Evolutionary conservation across 495 filamentous ascomycete genomes (phyloP), one percentile per base, ranked within the genome.

Genomic region (Lophiostoma macrostomum): DNA sequence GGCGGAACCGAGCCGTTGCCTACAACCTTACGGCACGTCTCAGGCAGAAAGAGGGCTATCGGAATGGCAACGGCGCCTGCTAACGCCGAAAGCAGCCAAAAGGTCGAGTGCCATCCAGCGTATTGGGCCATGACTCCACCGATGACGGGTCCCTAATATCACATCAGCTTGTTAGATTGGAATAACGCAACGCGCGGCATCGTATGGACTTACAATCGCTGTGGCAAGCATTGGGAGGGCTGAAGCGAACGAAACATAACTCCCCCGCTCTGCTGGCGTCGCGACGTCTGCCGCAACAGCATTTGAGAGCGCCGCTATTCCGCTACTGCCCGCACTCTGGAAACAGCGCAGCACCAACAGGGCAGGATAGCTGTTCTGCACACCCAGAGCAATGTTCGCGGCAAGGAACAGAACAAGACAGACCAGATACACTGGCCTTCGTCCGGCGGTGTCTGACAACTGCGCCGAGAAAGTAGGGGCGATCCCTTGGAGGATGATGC

Each of bases 311-410:
- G 70, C 70, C 7, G 73, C 62, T 0, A 72, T 74, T 1, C 70
- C 69, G 51, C 71, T 75, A 48, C 71, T 75, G 0, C 77, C 78
- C 0, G 69, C 58, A 6, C 69, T 70, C 59, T 81, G 76, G 12
- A 82, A 35, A 42, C 70, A 73, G 0, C 79, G 75, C 1, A 82
- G 64, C 5, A 75, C 55, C 38, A 82, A 60, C 22, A 82, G 56
- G 2, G 75, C 73, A 0, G 69, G 53, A 48, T 76, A 80, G 32
- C 61, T 66, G 40, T 67, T 60, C 35, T 75, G 72, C 1, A 74
- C 16, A 0, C 74, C 73, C 5, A 81, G 68, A 0, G 73, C 77
- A 27, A 80, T 73, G 45, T 74, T 77, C 0, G 72, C 72, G 2
- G 50, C 68, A 12, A 74, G 52, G 61, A 75, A 80, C 47, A 78